Evolutionary conservation across 352 stramenopile species (phyloP).

Genomic region (Thalassiosira livingstoniorum): DNA sequence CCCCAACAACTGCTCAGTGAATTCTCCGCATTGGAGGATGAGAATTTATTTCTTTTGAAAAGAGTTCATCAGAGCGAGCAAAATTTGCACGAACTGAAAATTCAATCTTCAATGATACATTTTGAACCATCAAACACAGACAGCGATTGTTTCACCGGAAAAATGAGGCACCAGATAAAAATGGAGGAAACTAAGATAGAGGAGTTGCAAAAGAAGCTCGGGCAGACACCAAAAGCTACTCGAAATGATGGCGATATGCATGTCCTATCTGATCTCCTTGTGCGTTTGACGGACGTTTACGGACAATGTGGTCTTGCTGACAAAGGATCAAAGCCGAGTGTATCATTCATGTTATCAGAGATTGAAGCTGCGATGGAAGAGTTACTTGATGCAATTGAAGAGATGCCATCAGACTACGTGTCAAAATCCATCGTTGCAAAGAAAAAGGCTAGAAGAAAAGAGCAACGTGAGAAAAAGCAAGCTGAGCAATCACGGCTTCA

Average conservation of each 20-base stretch:
- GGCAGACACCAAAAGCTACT: background rate
- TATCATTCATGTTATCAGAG: constrained; percentile 1
- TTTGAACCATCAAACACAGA: background rate
- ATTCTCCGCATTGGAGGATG: constrained; percentile 93
- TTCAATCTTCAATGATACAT: constrained; percentile 1
- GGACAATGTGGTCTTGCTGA: background rate
- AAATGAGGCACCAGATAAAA: background rate
- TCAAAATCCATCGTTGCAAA: background rate
- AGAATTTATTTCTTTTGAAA: constrained; percentile 94
- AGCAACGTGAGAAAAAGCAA: background rate
- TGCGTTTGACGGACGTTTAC: background rate
- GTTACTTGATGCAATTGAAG: background rate
- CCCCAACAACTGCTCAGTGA: constrained; percentile 93
- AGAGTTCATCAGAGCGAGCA: constrained; percentile 89
- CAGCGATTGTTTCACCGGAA: background rate
- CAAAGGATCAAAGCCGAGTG: background rate
- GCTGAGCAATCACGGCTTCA: background rate
- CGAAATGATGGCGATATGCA: background rate
- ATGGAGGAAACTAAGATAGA: background rate
- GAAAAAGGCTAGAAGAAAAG: background rate
- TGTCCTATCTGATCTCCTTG: background rate
- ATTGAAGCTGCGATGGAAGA: background rate
- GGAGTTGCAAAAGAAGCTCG: background rate
- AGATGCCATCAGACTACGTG: constrained; percentile 1
- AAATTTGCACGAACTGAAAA: constrained; percentile 6